Conservation (phyloP, 2,329 filamentous ascomycete species). For the Xylariales sp. region DNA sequence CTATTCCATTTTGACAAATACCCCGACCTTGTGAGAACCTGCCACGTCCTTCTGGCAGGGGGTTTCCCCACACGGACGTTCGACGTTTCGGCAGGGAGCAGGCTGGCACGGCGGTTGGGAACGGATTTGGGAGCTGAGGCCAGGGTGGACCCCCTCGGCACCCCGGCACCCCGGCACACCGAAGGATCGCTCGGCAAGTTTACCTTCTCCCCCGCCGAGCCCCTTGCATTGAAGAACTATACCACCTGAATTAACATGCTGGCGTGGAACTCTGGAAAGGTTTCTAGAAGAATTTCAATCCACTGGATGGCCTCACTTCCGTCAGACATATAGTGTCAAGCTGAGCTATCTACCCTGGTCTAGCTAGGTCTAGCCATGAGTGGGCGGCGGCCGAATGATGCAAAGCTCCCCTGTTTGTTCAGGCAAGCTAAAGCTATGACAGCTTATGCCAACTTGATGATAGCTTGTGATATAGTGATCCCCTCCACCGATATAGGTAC, state of each 20-base stretch:
- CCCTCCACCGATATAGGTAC: constrained; percentile 8
- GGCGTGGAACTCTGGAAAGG: constrained; percentile 4
- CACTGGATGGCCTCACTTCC: not conserved
- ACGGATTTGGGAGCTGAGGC: constrained; percentile 3
- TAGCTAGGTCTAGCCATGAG: constrained; percentile 1
- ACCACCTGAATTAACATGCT: constrained; percentile 1
- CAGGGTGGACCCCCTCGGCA: not conserved
- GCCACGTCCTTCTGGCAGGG: constrained; percentile 1
- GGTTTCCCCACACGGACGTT: not conserved
- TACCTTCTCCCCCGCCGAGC: constrained; percentile 1
- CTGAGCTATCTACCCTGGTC: constrained; percentile 6
- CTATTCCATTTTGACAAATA: not conserved
- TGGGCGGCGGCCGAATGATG: constrained; percentile 2
- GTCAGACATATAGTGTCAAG: constrained; percentile 5
- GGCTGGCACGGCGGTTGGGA: constrained; percentile 5
- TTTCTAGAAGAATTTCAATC: constrained; percentile 7
- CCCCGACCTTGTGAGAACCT: constrained; percentile 4
- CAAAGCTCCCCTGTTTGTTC: constrained; percentile 3
- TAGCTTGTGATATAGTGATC: not conserved
- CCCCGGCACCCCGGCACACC: not conserved
- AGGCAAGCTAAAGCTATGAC: not conserved
- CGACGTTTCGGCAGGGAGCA: not conserved
- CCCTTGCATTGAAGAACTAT: constrained; percentile 2
- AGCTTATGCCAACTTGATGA: no score
- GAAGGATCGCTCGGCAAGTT: not conserved